Percentiles rank a stretch among this genome's conserved stretches.
phyloP scores from a whole-genome alignment of 768 basidiomycete species.

The Phanerochaete carnosa region DNA sequence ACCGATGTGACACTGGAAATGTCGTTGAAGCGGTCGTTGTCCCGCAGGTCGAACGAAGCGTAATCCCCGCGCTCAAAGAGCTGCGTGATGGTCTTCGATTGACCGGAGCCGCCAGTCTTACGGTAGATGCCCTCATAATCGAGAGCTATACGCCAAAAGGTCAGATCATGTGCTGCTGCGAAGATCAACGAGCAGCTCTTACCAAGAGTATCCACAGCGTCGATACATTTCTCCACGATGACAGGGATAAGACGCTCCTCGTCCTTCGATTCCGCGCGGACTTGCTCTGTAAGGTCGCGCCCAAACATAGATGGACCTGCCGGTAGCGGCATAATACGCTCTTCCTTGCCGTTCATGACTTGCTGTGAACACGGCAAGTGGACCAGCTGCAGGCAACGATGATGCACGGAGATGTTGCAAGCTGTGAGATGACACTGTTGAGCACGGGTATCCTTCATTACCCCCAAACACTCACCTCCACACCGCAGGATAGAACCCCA shows the following conservation, averaged over 20 bases:
- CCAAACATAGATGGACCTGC: conserved; percentile 83
- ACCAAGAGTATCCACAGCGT: conserved; percentile 88
- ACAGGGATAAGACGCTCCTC: conserved; percentile 70
- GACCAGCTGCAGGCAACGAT: conserved; percentile 75
- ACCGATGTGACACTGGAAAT: conserved; percentile 96
- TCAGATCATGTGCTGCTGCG: not conserved
- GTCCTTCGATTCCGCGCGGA: conserved; percentile 58
- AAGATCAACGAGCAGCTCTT: conserved; percentile 23
- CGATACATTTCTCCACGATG: conserved; percentile 94
- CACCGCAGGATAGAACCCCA: conserved; percentile 97
- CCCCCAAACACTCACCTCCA: conserved; percentile 53
- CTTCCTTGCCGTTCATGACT: conserved; percentile 29
- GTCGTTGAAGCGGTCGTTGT: conserved; percentile 91
- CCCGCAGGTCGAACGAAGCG: conserved; percentile 79
- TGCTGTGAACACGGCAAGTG: conserved; percentile 64
- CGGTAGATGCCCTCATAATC: conserved; percentile 99
- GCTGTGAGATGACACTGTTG: conserved; percentile 36
- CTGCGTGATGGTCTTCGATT: conserved; percentile 90
- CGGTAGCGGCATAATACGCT: conserved; percentile 16
- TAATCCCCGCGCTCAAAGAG: conserved; percentile 94
- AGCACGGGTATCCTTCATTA: not conserved
- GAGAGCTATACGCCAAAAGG: conserved; percentile 54
- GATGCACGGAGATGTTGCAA: conserved; percentile 85
- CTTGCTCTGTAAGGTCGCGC: conserved; percentile 82
- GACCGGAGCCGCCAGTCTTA: conserved; percentile 91